Base-by-base conservation (phyloP, 495 filamentous ascomycete genomes). In the Neurospora sp. region DNA sequence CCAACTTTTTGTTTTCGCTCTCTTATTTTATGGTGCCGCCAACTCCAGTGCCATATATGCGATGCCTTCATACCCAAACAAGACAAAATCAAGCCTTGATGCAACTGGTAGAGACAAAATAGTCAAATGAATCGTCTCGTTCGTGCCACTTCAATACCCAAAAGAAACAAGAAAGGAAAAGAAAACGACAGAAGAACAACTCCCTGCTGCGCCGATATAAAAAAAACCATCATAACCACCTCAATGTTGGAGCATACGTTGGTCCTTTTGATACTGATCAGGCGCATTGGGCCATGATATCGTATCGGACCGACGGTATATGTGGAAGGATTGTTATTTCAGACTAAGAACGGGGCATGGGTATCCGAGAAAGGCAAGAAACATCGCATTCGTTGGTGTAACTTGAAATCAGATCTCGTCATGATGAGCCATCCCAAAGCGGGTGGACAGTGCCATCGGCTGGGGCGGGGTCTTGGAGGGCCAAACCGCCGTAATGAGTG, bases 381-480 rank as follows among this genome's bases (percentile, higher is more conserved):
- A 41, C 66, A 76, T 76, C 75, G 74, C 69, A 31, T 74, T 77
- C 77, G 75, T 77, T 74, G 54, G 54, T 66, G 54, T 69, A 74
- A 74, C 72, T 60, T 41, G 23, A 70, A 74, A 69, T 73, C 46
- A 71, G 35, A 27, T 60, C 49, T 69, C 54, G 39, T 42, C 54
- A 62, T 81, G 71, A 81, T 77, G 78, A 78, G 35, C 74, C 74
- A 49, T 80, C 80, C 81, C 81, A 83, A 70, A 78, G 81, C 0
- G 77, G 62, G 1, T 72, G 70, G 71, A 81, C 40, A 72, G 69
- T 79, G 74, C 39, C 74, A 23, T 82, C 82, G 10, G 77, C 74
- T 14, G 80, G 79, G 27, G 79, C 81, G 23, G 81, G 79, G 42
- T 78, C 79, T 49, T 80, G 49, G 62, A 70, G 74, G 4, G 79